These are phyloP conservation scores for Lodderomyces oxycetoniae DNA, from an alignment of 1,139 yeast genomes.

Conservation along the genomic window DNA sequence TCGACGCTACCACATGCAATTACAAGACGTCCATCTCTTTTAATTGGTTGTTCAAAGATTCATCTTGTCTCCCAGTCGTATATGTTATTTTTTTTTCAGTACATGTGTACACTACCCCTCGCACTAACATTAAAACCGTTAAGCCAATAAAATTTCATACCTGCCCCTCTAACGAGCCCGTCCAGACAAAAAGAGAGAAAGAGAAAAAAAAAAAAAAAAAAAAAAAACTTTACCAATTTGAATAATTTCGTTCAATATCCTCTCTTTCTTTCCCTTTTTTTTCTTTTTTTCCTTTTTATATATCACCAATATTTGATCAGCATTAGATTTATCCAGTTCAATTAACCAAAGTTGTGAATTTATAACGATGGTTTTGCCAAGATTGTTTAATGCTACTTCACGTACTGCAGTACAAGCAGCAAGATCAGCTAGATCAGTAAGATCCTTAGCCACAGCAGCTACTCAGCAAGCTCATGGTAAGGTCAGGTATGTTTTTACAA, in stretches of 20 bases:
- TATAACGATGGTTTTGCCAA: constrained; percentile 66
- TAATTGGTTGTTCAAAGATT: too few species aligned
- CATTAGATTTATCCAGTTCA: constrained; percentile 6
- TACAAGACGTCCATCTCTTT: too few species aligned
- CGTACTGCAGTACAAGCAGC: constrained; percentile 90
- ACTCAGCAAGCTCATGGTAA: constrained; percentile 63
- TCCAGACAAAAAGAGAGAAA: constrained; percentile 4
- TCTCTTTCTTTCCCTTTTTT: constrained; percentile 13
- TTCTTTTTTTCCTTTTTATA: constrained; percentile 11
- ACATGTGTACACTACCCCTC: background rate
- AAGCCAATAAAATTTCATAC: background rate
- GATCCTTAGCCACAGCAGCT: constrained; percentile 67
- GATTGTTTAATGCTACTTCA: constrained; percentile 85
- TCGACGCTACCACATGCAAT: too few species aligned
- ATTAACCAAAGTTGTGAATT: constrained; percentile 17
- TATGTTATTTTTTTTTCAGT: background rate
- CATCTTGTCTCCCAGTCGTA: too few species aligned
- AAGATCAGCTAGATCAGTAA: constrained; percentile 72
- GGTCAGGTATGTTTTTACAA: constrained; percentile 65
- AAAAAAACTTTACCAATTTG: constrained; percentile 3
- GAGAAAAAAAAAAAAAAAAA: constrained; percentile 5
- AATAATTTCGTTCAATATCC: constrained; percentile 7
- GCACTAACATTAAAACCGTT: background rate
- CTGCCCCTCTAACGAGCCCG: too few species aligned
- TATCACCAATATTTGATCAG: constrained; percentile 12